phyloP scores from a whole-genome alignment of 2,329 filamentous ascomycete species.

The Eutypa lata region DNA sequence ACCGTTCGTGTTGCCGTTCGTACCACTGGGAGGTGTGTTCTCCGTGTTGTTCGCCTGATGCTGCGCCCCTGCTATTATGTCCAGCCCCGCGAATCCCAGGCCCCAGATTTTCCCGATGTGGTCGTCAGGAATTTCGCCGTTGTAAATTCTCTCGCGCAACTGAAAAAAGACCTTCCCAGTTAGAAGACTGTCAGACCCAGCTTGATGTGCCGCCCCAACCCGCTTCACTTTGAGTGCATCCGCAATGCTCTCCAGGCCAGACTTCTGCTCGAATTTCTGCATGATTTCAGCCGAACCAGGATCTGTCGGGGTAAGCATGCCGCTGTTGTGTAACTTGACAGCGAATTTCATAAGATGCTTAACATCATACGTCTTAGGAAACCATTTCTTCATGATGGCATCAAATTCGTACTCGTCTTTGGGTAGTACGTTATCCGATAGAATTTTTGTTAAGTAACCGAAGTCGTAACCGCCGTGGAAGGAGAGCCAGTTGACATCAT shows the following conservation, averaged over 20 bases:
- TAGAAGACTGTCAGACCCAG: constrained; percentile 87
- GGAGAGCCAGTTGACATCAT: constrained; percentile 91
- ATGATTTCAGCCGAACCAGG: constrained; percentile 69
- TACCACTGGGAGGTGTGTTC: constrained; percentile 39
- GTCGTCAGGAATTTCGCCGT: constrained; percentile 74
- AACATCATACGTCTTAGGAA: constrained; percentile 90
- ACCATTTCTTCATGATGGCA: constrained; percentile 84
- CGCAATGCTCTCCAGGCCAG: constrained; percentile 87
- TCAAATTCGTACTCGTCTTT: constrained; percentile 90
- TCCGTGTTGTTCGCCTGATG: constrained; percentile 23
- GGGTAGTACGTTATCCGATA: constrained; percentile 78
- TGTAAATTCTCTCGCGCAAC: constrained; percentile 84
- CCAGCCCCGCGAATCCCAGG: constrained; percentile 68
- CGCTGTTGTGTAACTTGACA: constrained; percentile 64
- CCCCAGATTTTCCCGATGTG: constrained; percentile 93
- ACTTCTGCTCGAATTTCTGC: constrained; percentile 83
- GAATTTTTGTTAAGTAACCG: constrained; percentile 91
- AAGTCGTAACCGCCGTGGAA: constrained; percentile 99
- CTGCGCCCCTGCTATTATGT: constrained; percentile 28
- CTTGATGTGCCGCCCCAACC: constrained; percentile 83
- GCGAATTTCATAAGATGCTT: constrained; percentile 96
- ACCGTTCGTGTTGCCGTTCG: constrained; percentile 30
- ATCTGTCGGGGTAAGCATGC: constrained; percentile 61
- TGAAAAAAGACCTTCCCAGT: constrained; percentile 96
- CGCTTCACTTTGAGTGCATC: constrained; percentile 90